Evolutionary conservation across 768 basidiomycete species (phyloP), one percentile per base, ranked within the genome.

Genomic region (Tricholoma furcatifolium): DNA sequence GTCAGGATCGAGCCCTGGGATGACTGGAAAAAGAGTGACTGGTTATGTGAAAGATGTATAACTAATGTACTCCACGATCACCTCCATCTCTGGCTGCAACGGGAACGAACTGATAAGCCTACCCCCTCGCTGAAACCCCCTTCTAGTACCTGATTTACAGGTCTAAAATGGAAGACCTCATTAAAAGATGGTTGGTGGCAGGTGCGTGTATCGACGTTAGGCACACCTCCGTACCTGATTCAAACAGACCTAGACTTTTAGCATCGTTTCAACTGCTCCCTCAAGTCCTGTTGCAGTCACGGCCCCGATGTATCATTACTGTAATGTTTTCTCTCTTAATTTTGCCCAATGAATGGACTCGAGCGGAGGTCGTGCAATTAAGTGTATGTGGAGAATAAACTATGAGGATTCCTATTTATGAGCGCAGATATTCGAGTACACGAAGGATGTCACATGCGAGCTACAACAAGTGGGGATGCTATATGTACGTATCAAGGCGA

Each of bases 391-490:
- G 20, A 11, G 7, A 35, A 63, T 48, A 56, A 56, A 54, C 48
- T 53, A 47, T 38, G 46, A 54, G 34, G 30, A 56, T 55, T 54
- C 50, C 56, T 57, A 57, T 47, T 61, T 61, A 73, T 53, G 57
- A 65, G 68, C 60, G 46, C 56, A 52, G 49, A 61, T 73, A 74
- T 71, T 63, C 62, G 70, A 68, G 60, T 72, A 74, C 73, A 77
- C 64, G 55, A 45, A 57, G 49, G 43, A 51, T 53, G 55, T 43
- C 53, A 58, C 57, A 51, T 24, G 35, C 46, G 35, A 47, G 49
- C 45, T 53, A 65, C 59, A 59, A 57, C 53, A 55, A 62, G 40
- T 54, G n/a, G 47, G 53, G 49, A 51, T 59, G 56, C 53, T 53
- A 51, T 62, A 59, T 51, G 48, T 43, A 58, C 57, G 54, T 39